Conservation (phyloP, 2,329 filamentous ascomycete species). For the Fusarium sp. region DNA sequence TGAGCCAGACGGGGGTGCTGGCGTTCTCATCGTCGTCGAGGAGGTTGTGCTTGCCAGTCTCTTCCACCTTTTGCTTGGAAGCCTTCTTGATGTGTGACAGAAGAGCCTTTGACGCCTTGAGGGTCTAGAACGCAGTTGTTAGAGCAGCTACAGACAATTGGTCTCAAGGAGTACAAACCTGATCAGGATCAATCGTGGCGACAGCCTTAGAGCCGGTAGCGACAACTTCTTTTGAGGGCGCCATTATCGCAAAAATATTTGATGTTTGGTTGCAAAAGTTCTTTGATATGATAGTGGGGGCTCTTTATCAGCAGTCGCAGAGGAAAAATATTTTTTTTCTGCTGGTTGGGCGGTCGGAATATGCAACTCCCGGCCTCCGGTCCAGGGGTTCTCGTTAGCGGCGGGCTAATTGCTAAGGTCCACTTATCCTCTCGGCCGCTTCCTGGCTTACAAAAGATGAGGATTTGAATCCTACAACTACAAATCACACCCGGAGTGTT, state of each 20-base stretch:
- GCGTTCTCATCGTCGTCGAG: slow-evolving; percentile 59
- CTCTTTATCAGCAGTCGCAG: slow-evolving; percentile 40
- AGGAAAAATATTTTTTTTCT: slow-evolving; percentile 48
- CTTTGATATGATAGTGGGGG: slow-evolving; percentile 49
- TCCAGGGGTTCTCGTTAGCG: slow-evolving; percentile 6
- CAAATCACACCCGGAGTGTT: neutral
- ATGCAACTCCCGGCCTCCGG: slow-evolving; percentile 51
- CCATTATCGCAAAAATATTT: slow-evolving; percentile 50
- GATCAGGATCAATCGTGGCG: slow-evolving; percentile 54
- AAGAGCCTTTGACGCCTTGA: slow-evolving; percentile 72
- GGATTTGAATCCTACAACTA: slow-evolving; percentile 16
- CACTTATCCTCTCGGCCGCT: slow-evolving; percentile 23
- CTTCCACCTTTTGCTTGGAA: slow-evolving; percentile 59
- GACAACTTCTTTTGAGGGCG: slow-evolving; percentile 55
- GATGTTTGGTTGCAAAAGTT: slow-evolving; percentile 40
- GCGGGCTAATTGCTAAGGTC: neutral
- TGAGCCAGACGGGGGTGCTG: slow-evolving; percentile 70
- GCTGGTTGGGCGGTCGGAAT: slow-evolving; percentile 50
- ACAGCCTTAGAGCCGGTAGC: slow-evolving; percentile 48
- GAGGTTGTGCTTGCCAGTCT: slow-evolving; percentile 66
- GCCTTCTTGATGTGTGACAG: slow-evolving; percentile 70
- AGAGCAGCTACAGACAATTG: neutral
- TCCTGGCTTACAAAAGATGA: slow-evolving; percentile 25
- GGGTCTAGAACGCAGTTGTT: slow-evolving; percentile 54
- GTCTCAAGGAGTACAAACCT: slow-evolving; percentile 47